Evolutionary conservation across 2,329 filamentous ascomycete species (phyloP), one percentile per base, ranked within the genome.

Genomic region (Pseudocercospora macadamiae): DNA sequence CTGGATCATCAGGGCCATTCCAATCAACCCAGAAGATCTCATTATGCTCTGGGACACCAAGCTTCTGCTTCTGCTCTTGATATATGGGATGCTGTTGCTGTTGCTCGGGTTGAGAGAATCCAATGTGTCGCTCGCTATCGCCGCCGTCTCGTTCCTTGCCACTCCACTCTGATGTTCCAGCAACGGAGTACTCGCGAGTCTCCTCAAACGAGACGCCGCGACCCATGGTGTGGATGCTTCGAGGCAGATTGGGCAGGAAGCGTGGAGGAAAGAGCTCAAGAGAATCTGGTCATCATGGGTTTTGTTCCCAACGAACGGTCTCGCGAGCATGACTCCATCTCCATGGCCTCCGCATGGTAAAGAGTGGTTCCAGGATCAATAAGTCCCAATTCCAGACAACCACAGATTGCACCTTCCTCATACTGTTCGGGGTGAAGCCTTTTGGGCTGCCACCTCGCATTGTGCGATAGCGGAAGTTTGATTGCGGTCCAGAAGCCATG

Each of bases 1-100:
- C 64, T 1, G 62, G 60, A 54, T 67, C 65, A 25, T 65, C 63
- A 4, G 59, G 65, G 14, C 65, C 64, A 42, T 67, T 48, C 65
- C 65, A 67, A 18, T 67, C 64, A 3, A 60, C 54, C 16, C 56
- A 53, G 3, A 57, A 30, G 4, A 57, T 52, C 5, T 52, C 36
- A 3, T 57, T 30, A n/a, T 57, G 18, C 3, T 48, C 34, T n/a
- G 45, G 48, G 25, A 57, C 30, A 8, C 55, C 55, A 8, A 57
- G 19, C 28, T 52, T 51, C 1, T 26, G 12, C 1, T 57, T 49
- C 6, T 51, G 37, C 34, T 39, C 47, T n/a, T 48, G 45, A 32
- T 51, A n/a, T 34, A 30, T 39, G 2, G 47, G 45, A 14, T 57
- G 34, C 5, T 51, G 47, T 12, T 57, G 55, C 36, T 45, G 34